Conservation (phyloP, 2,329 filamentous ascomycete genomes). For the Taxawa tesnikishii region DNA sequence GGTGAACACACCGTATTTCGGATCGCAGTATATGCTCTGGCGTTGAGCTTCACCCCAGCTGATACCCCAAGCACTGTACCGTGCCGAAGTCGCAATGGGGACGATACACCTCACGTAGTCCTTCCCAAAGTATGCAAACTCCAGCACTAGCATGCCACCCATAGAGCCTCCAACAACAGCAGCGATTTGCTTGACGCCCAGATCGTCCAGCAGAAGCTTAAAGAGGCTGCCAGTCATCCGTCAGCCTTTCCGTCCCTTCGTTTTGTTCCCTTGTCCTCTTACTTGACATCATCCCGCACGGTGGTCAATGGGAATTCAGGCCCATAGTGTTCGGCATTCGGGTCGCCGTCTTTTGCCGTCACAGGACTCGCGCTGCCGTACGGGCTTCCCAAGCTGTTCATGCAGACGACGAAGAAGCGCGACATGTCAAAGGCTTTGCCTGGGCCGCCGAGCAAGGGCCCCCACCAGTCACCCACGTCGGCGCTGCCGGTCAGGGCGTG, state of each 20-base stretch:
- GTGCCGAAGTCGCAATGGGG: constrained; percentile 72
- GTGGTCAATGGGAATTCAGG: constrained; percentile 95
- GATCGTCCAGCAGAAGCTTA: constrained; percentile 65
- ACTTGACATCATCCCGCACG: constrained; percentile 82
- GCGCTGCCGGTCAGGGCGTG: constrained; percentile 78
- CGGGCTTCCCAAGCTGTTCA: constrained; percentile 75
- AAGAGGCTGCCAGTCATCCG: constrained; percentile 46
- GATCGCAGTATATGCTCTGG: constrained; percentile 93
- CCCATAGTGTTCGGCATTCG: constrained; percentile 65
- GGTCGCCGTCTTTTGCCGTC: constrained; percentile 74
- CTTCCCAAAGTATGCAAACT: constrained; percentile 84
- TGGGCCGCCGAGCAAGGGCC: constrained; percentile 63
- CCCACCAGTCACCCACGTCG: constrained; percentile 83
- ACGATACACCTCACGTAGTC: constrained; percentile 72
- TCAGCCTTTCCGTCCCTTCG: no score
- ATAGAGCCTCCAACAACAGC: constrained; percentile 74
- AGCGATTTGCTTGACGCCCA: constrained; percentile 67
- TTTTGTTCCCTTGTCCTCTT: not conserved
- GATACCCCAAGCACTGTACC: constrained; percentile 81
- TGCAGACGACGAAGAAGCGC: constrained; percentile 73
- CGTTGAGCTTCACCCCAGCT: constrained; percentile 83
- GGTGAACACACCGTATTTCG: constrained; percentile 65
- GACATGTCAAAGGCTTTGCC: constrained; percentile 72
- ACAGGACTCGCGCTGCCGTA: constrained; percentile 83
- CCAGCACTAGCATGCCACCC: constrained; percentile 81